Evolutionary conservation across 768 basidiomycete species (phyloP).

Genomic region (Hortiboletus campestris): DNA sequence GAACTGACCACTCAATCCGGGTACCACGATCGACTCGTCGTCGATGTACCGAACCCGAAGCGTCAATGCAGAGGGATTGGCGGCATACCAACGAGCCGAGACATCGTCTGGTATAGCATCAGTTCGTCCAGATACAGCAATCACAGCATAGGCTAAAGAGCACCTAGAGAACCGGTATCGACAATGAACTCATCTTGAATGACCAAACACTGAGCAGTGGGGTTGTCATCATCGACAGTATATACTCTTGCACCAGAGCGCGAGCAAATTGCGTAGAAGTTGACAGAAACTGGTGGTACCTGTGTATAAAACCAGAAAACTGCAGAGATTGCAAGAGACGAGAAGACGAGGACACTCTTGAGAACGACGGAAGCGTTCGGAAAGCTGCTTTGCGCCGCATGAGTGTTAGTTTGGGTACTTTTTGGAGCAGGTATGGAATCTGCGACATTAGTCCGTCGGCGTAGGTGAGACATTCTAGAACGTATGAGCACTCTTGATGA

Average conservation of each 20-base stretch:
- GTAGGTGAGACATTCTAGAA: slow-evolving; percentile 8
- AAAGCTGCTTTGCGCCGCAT: not conserved
- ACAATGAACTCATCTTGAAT: slow-evolving; percentile 49
- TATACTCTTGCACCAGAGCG: slow-evolving; percentile 51
- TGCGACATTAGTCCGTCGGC: slow-evolving; percentile 5
- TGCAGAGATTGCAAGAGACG: slow-evolving; percentile 5
- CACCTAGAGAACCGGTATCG: slow-evolving; percentile 57
- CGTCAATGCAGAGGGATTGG: slow-evolving; percentile 23
- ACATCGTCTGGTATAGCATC: slow-evolving; percentile 38
- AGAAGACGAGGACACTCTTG: slow-evolving; percentile 4
- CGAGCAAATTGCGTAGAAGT: slow-evolving; percentile 65
- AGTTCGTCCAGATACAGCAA: slow-evolving; percentile 1
- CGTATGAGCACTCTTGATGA: not conserved
- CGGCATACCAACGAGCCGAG: slow-evolving; percentile 37
- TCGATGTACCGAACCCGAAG: slow-evolving; percentile 49
- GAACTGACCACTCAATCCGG: slow-evolving; percentile 66
- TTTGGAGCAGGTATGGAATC: not conserved
- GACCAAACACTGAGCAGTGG: slow-evolving; percentile 62
- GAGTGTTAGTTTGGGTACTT: not conserved
- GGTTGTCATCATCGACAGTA: slow-evolving; percentile 57
- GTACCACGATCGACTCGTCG: slow-evolving; percentile 61
- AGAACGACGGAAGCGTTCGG: not conserved
- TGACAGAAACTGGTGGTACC: slow-evolving; percentile 12
- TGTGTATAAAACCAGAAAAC: slow-evolving; percentile 9
- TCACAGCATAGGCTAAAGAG: slow-evolving; percentile 20